Percentiles rank a stretch among this genome's conserved stretches.
Evolutionary conservation across 1,284 basidiomycete genomes (phyloP).

Genomic region (Microstroma glucosiphilum): DNA sequence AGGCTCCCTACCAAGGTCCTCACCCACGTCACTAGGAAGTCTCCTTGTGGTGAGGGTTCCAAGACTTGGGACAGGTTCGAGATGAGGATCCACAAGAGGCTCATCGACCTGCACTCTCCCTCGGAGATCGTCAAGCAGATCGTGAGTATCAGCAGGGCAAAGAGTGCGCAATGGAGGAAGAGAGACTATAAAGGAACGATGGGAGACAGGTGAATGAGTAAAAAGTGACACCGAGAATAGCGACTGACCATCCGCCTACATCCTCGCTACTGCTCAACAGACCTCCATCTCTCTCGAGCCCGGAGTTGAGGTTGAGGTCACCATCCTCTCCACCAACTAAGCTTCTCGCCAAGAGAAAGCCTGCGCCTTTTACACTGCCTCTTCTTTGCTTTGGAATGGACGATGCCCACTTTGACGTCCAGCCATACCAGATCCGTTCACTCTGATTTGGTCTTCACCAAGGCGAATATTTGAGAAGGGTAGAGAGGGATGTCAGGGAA

Average conservation of each 20-base stretch:
- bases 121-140: constrained; percentile 99
- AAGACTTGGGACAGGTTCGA: constrained; percentile 99
- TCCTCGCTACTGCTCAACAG: constrained; percentile 53
- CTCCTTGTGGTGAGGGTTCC: constrained; percentile 80
- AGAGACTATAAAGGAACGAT: background rate
- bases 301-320: constrained; percentile 98
- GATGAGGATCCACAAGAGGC: constrained; percentile 98
- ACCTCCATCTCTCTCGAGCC: constrained; percentile 98
- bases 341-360: constrained; percentile 9
- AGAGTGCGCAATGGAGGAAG: background rate
- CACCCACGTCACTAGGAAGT: constrained; percentile 86
- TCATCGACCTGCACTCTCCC: constrained; percentile 97
- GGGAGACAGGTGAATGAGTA: background rate
- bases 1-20: constrained; percentile 98
- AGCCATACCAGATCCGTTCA: no score
- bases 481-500: no score
- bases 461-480: no score
- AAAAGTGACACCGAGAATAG: background rate
- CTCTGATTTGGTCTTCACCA: no score
- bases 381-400: no score
- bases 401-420: no score
- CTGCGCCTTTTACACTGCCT: no score
- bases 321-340: constrained; percentile 63
- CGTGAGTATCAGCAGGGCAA: constrained; percentile 54
- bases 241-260: background rate